Percentiles rank a stretch among this genome's conserved stretches.
phyloP scores from a whole-genome alignment of 1,139 yeast species.

The Zygosaccharomyces sapae region DNA sequence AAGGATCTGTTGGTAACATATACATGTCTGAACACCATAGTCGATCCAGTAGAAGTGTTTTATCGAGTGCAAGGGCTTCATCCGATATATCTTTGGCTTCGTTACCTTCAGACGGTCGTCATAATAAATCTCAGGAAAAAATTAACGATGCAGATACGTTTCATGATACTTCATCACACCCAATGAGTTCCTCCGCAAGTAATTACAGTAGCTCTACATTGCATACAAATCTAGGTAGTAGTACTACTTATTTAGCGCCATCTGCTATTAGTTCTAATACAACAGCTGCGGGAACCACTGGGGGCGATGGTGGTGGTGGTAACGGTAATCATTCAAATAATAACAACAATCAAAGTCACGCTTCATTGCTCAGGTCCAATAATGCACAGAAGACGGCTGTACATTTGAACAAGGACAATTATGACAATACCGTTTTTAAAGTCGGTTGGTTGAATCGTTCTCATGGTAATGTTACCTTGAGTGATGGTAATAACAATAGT shows the following conservation, averaged over 20 bases:
- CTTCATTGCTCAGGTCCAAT: neutral
- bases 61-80: conserved; percentile 1
- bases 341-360: neutral
- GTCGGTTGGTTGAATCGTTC: conserved; percentile 47
- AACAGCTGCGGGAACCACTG: neutral
- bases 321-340: neutral
- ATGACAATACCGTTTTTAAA: conserved; percentile 41
- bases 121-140: conserved; percentile 3
- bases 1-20: conserved; percentile 8
- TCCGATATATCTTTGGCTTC: conserved; percentile 2
- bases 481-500: conserved; percentile 14
- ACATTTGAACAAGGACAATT: conserved; percentile 33
- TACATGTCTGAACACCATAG: conserved; percentile 11
- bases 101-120: neutral
- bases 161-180: neutral
- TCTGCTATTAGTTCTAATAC: conserved; percentile 1
- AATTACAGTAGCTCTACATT: conserved; percentile 1
- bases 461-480: conserved; percentile 40
- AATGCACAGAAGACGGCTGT: conserved; percentile 2
- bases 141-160: conserved; percentile 4
- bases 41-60: conserved; percentile 11
- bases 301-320: neutral
- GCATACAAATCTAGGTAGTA: neutral
- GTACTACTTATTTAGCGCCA: neutral
- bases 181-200: neutral